Conservation (phyloP, 352 stramenopile species). For the Phytopythium montanum region DNA sequence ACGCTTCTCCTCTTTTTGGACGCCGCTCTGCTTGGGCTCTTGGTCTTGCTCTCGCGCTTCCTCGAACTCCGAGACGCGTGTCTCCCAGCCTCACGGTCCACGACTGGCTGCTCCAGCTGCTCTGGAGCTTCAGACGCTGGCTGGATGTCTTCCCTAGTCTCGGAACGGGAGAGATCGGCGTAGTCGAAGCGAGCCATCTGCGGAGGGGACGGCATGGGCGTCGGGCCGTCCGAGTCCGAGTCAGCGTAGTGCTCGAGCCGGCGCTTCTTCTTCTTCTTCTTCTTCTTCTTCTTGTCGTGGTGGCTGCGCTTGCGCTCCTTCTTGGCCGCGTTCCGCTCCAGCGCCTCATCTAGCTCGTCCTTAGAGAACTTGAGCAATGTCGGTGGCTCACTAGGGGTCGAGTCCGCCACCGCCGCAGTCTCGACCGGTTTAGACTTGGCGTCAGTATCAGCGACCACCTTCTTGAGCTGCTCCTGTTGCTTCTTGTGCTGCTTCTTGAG, state of each 20-base stretch:
- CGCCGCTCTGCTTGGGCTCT: conserved; percentile 17
- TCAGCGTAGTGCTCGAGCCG: conserved; percentile 41
- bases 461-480: conserved; percentile 9
- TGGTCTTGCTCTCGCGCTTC: conserved; percentile 1
- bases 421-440: not conserved
- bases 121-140: not conserved
- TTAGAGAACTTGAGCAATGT: conserved; percentile 32
- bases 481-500: conserved; percentile 66
- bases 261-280: conserved; percentile 46
- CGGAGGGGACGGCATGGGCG: conserved; percentile 33
- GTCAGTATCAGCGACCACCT: not conserved
- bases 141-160: not conserved
- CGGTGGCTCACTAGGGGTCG: not conserved
- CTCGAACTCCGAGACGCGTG: not conserved
- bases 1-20: conserved; percentile 31
- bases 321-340: conserved; percentile 31
- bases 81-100: not conserved
- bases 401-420: not conserved
- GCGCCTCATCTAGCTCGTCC: conserved; percentile 31
- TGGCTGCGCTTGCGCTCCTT: conserved; percentile 52
- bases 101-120: conserved; percentile 2
- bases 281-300: conserved; percentile 36
- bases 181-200: conserved; percentile 48
- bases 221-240: conserved; percentile 50
- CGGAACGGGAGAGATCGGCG: conserved; percentile 9